A percentile compares a stretch with the other conserved stretches of the same genome.
Evolutionary conservation across 2,329 filamentous ascomycete genomes (phyloP).

Genomic region (Aureobasidium leucospermi): DNA sequence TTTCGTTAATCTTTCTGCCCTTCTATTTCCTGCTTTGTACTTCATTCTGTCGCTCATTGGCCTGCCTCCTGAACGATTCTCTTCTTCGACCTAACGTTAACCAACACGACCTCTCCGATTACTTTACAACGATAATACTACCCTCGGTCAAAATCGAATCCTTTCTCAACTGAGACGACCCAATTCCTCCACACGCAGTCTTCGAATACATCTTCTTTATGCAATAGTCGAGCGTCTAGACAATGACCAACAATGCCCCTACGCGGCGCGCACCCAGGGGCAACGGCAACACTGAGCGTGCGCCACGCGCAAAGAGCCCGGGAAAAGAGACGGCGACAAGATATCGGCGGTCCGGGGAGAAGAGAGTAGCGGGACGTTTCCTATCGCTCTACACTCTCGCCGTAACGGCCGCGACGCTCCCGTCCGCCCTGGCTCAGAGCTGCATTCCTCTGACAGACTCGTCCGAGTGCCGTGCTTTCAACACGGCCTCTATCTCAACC

Average conservation of each 20-base stretch:
- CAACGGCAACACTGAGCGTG: neutral
- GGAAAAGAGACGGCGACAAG: neutral
- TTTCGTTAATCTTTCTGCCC: neutral
- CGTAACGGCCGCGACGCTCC: conserved; percentile 13
- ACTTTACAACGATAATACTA: conserved; percentile 3
- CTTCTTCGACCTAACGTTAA: conserved; percentile 6
- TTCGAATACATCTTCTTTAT: conserved; percentile 12
- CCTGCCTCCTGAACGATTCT: neutral
- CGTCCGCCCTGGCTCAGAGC: conserved; percentile 33
- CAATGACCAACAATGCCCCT: conserved; percentile 1
- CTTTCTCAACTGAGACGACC: neutral
- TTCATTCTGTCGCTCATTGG: conserved; percentile 2
- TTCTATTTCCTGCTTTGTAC: neutral
- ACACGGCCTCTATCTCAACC: conserved; percentile 63
- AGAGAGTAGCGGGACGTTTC: neutral
- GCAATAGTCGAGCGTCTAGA: conserved; percentile 7
- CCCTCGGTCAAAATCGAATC: conserved; percentile 1
- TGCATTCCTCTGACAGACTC: conserved; percentile 66
- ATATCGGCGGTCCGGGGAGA: neutral
- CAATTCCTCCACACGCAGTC: conserved; percentile 11
- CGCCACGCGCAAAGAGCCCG: neutral
- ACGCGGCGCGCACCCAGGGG: neutral
- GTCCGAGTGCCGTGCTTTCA: conserved; percentile 64
- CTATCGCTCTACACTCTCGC: neutral
- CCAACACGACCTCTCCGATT: neutral